phyloP scores from a whole-genome alignment of 148 eudicot species.

The Salicornia ramosissima region DNA sequence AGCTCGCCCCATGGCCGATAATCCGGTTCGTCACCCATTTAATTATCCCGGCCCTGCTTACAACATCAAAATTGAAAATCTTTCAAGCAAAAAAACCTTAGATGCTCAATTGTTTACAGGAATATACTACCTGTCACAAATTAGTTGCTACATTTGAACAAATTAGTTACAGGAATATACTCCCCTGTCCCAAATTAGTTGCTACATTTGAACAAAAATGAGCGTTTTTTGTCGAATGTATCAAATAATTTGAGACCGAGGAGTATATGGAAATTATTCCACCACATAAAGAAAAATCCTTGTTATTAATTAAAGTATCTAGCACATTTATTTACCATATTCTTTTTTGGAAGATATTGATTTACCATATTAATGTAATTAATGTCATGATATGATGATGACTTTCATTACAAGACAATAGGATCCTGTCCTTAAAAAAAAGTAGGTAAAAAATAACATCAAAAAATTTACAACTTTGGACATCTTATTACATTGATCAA shows the following conservation, averaged over 20 bases:
- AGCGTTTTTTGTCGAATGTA: too few species aligned
- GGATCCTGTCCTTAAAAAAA: too few species aligned
- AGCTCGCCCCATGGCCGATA: slow-evolving; percentile 58
- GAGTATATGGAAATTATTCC: background rate
- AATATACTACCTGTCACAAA: too few species aligned
- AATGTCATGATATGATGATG: background rate
- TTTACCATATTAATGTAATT: background rate
- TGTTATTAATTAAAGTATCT: background rate
- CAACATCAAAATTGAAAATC: background rate
- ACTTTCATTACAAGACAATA: background rate
- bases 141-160: too few species aligned
- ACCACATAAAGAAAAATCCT: background rate
- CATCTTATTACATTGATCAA: background rate
- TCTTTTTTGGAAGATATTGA: too few species aligned
- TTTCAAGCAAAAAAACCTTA: background rate
- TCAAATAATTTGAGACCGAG: too few species aligned
- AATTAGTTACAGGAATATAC: too few species aligned
- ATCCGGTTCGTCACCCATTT: slow-evolving; percentile 42
- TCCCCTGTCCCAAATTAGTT: too few species aligned
- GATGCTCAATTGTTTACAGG: too few species aligned
- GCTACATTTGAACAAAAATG: too few species aligned
- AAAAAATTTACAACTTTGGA: background rate
- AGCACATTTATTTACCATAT: background rate
- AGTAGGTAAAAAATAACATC: too few species aligned
- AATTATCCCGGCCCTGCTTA: background rate